phyloP scores from a whole-genome alignment of 257 asterid species.

The Agastache rugosa region DNA sequence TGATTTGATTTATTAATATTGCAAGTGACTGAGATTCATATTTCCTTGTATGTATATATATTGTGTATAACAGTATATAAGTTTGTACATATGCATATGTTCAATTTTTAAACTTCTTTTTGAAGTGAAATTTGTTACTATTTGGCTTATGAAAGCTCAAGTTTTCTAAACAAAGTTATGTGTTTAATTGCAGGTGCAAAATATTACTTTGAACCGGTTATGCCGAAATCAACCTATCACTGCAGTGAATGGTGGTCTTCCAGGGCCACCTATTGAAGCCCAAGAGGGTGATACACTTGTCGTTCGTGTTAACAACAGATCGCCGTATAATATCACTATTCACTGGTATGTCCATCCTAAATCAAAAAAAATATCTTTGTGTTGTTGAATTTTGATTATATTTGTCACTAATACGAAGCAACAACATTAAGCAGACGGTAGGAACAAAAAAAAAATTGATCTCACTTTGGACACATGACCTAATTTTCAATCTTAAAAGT shows the following conservation, averaged over 20 bases:
- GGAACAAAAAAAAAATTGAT: background rate
- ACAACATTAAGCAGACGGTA: background rate
- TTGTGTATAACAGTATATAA: too few species aligned
- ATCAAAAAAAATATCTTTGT: background rate
- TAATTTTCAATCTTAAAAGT: background rate
- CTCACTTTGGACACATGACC: background rate
- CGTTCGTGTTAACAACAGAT: constrained; percentile 57
- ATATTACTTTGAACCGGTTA: constrained; percentile 51
- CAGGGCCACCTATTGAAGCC: constrained; percentile 63
- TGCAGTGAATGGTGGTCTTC: constrained; percentile 67
- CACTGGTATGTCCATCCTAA: constrained; percentile 55
- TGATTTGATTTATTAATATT: too few species aligned
- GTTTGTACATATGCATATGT: too few species aligned
- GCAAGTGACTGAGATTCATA: too few species aligned
- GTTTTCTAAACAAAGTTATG: background rate
- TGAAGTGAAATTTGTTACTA: too few species aligned
- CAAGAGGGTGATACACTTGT: constrained; percentile 72
- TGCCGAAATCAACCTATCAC: constrained; percentile 62
- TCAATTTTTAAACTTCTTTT: too few species aligned
- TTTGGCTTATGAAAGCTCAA: background rate
- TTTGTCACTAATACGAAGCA: background rate
- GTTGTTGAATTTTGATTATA: background rate
- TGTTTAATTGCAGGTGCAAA: constrained; percentile 55
- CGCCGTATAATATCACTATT: constrained; percentile 67
- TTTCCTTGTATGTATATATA: too few species aligned